Base-by-base conservation (phyloP, 192 early-diverging fungal species). In the Coemansia sp. region DNA sequence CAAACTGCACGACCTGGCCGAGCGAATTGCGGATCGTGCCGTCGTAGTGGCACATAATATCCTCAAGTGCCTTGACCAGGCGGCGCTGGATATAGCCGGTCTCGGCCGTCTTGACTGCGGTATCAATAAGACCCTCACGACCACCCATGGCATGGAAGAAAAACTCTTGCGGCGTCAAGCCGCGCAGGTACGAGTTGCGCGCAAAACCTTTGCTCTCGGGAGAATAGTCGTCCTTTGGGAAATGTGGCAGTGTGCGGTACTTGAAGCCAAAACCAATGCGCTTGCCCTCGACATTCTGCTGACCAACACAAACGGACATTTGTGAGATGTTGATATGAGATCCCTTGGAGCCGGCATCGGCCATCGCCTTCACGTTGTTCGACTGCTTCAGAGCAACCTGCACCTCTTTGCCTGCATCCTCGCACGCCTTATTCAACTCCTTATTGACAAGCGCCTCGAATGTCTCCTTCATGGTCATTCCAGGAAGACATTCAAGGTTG, bases 141-240 rank as follows among this genome's bases (percentile, higher is more conserved):
- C 97, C 97, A 86, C 95, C 96, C 96, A 98, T 98, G 21, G 96
- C 95, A 79, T 99, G 97, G 90, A 99, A 99, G 75, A 93, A 99
- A 85, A 98, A 99, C 86, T 99, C 97, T 71, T 94, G 93, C 20
- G 97, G 97, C 20, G 94, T 96, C 75, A 99, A 74, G 15, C 97
- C 97, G 63, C 93, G 88, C 77, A 77, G 36, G 62, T 85, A 83
- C 68, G 86, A 78, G 66, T 85, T 85, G 56, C 84, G 77, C 69
- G 87, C 82, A 79, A 81, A 81, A 16, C 78, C 71, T 46, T 77
- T 68, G 69, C 83, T 83, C 69, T 94, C 94, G 18, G 97, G 95
- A 62, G 91, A 92, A 73, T 95, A 93, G 79, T 99, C 97, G 75
- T 97, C 95, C 79, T 96, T 96, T 18, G 94, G 91, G 79, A 95